Base-by-base conservation (phyloP, 176 grass and related monocot species). In the Leersia perrieri region DNA sequence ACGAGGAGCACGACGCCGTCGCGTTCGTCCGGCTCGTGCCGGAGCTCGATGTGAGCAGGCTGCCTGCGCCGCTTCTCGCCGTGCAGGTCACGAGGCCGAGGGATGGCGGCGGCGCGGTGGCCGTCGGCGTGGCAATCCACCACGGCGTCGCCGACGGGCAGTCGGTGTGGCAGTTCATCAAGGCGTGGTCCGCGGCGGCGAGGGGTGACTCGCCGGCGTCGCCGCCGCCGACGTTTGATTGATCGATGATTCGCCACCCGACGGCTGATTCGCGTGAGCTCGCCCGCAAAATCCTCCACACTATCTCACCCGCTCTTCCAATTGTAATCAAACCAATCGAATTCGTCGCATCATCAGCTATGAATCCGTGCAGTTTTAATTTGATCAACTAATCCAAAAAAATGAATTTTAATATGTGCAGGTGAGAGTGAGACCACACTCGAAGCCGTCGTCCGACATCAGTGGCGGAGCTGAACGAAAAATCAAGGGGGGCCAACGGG, bases 131-230 rank as follows among this genome's bases (percentile, higher is more conserved):
- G n/a, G 40, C 91, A n/a, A 6, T 88, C n/a, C 70, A 77, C 66
- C 92, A 94, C 25, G 45, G 31, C 1, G 82, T 72, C 11, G 81
- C 39, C 22, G 92, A 94, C 27, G 88, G 88, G 0, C 60, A 49
- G 29, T 85, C 78, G 31, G 30, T 91, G 28, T 94, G 92, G 86
- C 62, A 55, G 75, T 94, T 94, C 79, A 33, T 94, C 47, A 57
- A 60, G 36, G 87, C 79, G 12, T 94, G 88, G 88, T 64, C 83
- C 10, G 41, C 31, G 12, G 55, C 73, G 47, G 83, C 88, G 26
- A 47, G 66, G 2, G 79, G 16, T 0, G 55, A 66, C 66, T 79
- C 55, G 11, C 29, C 13, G 4, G 58, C 53, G 0, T 11, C 2
- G 11, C 2, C 36, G 64, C 14, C 63, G 80, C 84, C 83, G 25